Conservation (phyloP, 768 basidiomycete species). For the Hypsizygus marmoreus region DNA sequence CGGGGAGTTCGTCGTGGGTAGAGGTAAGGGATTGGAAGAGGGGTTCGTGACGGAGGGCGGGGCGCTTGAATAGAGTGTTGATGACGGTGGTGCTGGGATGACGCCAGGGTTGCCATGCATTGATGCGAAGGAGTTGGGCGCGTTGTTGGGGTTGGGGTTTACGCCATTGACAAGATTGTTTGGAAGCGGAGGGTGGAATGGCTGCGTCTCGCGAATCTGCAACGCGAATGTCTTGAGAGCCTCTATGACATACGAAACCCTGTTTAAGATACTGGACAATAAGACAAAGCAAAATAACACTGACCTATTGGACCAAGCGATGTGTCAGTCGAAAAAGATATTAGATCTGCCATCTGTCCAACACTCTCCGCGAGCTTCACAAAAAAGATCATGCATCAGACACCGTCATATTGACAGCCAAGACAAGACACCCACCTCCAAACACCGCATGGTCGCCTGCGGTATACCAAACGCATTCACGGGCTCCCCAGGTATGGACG, state of each 20-base stretch:
- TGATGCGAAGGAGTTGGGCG: conserved; percentile 12
- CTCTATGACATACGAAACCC: conserved; percentile 28
- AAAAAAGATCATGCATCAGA: conserved; percentile 12
- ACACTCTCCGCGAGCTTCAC: conserved; percentile 88
- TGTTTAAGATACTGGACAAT: background rate
- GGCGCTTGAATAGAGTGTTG: conserved; percentile 53
- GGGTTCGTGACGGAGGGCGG: conserved; percentile 50
- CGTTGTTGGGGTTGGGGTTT: conserved; percentile 9
- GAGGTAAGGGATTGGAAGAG: conserved; percentile 25
- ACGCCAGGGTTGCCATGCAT: conserved; percentile 21
- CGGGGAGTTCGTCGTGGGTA: conserved; percentile 44
- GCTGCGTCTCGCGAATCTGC: conserved; percentile 39
- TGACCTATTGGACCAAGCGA: conserved; percentile 67
- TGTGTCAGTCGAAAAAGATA: conserved; percentile 58
- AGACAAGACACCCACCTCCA: conserved; percentile 56
- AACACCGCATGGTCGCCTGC: conserved; percentile 86
- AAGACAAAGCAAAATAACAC: conserved; percentile 27
- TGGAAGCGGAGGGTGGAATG: conserved; percentile 19
- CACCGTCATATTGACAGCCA: background rate
- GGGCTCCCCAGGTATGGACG: conserved; percentile 76
- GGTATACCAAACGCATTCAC: conserved; percentile 89
- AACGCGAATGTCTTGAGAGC: conserved; percentile 42
- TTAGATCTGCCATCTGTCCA: conserved; percentile 76
- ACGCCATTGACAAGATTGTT: conserved; percentile 8
- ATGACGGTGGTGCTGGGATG: conserved; percentile 29